Evolutionary conservation across 192 early-diverging fungal genomes (phyloP).

Genomic region (Physocladia obscura): DNA sequence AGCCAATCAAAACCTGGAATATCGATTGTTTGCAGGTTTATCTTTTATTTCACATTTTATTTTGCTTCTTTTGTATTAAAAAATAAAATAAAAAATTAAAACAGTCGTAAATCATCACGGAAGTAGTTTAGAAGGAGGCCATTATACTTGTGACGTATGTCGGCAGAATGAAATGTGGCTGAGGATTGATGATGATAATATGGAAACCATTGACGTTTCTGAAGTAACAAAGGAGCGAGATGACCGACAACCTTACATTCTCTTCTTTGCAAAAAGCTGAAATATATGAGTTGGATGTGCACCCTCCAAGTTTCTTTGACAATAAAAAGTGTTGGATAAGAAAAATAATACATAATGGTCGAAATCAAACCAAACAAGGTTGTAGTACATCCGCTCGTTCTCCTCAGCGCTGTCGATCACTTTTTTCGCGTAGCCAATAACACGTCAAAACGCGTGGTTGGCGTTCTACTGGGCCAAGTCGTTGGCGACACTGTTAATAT

Average conservation of each 20-base stretch:
- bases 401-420: conserved; percentile 98
- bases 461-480: conserved; percentile 90
- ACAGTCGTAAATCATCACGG: conserved; percentile 96
- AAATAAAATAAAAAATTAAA: conserved; percentile 31
- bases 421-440: conserved; percentile 94
- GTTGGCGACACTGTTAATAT: conserved; percentile 88
- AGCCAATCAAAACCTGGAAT: conserved; percentile 42
- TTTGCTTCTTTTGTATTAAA: background rate
- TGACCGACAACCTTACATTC: conserved; percentile 73
- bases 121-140: conserved; percentile 78
- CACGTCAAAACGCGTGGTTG: conserved; percentile 95
- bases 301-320: background rate
- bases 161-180: conserved; percentile 76
- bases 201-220: conserved; percentile 53
- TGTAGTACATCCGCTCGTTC: conserved; percentile 93
- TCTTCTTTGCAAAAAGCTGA: conserved; percentile 57
- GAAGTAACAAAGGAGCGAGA: conserved; percentile 59
- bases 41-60: background rate
- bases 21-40: conserved; percentile 72
- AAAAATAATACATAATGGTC: background rate
- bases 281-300: background rate
- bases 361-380: conserved; percentile 43
- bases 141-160: conserved; percentile 93
- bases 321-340: background rate
- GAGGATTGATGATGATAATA: conserved; percentile 85